These are phyloP conservation scores for Candida tropicalis DNA, from an alignment of 1,139 yeast genomes.

Conservation along the genomic window DNA sequence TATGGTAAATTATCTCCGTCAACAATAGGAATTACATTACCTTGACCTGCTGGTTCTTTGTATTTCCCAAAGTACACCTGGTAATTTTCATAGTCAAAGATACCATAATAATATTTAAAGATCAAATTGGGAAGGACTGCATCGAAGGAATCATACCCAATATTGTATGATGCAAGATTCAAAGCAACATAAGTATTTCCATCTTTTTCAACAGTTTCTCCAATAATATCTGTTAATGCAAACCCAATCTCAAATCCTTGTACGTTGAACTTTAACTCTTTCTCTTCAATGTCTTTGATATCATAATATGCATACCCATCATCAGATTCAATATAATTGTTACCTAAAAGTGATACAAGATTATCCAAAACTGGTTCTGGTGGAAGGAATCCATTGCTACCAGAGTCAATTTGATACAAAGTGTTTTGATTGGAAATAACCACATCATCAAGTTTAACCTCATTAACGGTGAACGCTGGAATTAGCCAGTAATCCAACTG, in stretches of 20 bases:
- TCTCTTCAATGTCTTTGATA: constrained; percentile 10
- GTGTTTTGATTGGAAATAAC: constrained; percentile 20
- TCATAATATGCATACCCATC: constrained; percentile 17
- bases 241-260: constrained; percentile 23
- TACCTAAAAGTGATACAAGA: constrained; percentile 18
- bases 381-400: constrained; percentile 23
- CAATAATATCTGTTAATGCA: constrained; percentile 21
- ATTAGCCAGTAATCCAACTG: constrained; percentile 16
- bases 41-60: constrained; percentile 5
- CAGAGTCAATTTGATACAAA: constrained; percentile 24
- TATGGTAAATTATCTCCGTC: constrained; percentile 19
- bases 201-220: constrained; percentile 15
- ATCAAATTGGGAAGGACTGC: constrained; percentile 25
- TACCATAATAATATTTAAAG: constrained; percentile 22
- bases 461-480: constrained; percentile 23
- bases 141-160: constrained; percentile 20
- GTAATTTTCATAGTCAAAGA: constrained; percentile 23
- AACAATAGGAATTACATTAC: constrained; percentile 7
- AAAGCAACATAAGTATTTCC: constrained; percentile 20
- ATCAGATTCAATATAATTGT: constrained; percentile 11
- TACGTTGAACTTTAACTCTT: constrained; percentile 17
- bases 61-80: constrained; percentile 22
- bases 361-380: constrained; percentile 22
- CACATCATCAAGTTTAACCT: constrained; percentile 15
- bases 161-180: constrained; percentile 16